phyloP scores from a whole-genome alignment of 306 rosid genomes.

The Luffa acutangula region DNA sequence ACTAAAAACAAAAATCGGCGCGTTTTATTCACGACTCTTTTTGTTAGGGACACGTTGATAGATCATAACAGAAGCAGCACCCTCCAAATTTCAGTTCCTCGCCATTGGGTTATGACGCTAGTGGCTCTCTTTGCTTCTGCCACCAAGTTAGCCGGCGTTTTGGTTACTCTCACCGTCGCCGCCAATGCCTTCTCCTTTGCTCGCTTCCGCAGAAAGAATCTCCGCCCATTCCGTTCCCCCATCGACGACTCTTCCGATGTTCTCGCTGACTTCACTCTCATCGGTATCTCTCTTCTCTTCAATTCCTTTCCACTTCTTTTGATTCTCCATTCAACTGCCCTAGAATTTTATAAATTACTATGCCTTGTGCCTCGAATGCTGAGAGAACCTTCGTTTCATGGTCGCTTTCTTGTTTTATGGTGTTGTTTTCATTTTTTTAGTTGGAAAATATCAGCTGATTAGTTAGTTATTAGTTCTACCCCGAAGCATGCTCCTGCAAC shows the following conservation, averaged over 20 bases:
- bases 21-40: neutral
- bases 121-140: slow-evolving; percentile 49
- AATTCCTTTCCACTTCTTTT: neutral
- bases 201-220: slow-evolving; percentile 46
- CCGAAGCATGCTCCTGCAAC: neutral
- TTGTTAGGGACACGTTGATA: neutral
- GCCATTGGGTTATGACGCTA: slow-evolving; percentile 30
- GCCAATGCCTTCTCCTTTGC: slow-evolving; percentile 67
- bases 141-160: slow-evolving; percentile 68
- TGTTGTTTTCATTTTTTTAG: neutral
- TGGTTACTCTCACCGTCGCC: slow-evolving; percentile 52
- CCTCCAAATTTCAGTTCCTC: neutral
- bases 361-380: neutral
- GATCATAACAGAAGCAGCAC: neutral
- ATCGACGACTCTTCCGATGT: slow-evolving; percentile 53
- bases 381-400: neutral
- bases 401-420: neutral
- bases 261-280: slow-evolving; percentile 53
- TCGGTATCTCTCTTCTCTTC: slow-evolving; percentile 25
- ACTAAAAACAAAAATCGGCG: neutral
- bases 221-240: slow-evolving; percentile 64
- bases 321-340: too few relatives aligned
- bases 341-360: neutral
- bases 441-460: neutral
- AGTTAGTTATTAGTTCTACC: neutral